Evolutionary conservation across 2,329 filamentous ascomycete species (phyloP), one percentile per base, ranked within the genome.

Genomic region (Phyllosticta citrichinensis): DNA sequence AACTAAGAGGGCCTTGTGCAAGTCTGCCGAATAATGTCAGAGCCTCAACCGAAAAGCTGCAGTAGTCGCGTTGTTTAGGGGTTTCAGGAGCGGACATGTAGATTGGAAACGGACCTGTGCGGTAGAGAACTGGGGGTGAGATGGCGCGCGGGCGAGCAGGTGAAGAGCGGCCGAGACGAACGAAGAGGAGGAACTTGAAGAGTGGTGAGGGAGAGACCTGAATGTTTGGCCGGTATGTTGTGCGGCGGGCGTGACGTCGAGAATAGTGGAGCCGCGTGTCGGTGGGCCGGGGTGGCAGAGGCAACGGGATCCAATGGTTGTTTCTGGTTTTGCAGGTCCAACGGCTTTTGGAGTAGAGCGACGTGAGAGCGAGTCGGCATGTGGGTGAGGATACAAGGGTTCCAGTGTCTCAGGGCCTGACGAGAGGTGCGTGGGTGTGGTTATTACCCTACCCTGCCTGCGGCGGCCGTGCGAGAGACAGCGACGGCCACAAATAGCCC

Each of bases 191-290:
- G 40, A n/a, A n/a, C 5, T 47, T n/a, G 40, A 47, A n/a, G 40
- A 47, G 40, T n/a, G 17, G 3, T 10, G 20, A 53, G 52, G 14
- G n/a, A 10, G 52, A 22, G 19, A 20, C 3, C 17, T 53, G 40
- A 20, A 22, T 53, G 40, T n/a, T 47, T 47, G 40, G 40, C 40
- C 40, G 40, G 14, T 47, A 47, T 47, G 52, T 53, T 22, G 52
- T 53, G 20, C 59, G 55, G 50, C 59, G 54, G 51, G n/a, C 19
- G 59, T 61, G 59, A 61, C 59, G 59, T 61, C 59, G 59, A 61
- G 54, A 61, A 61, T 25, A 53, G 59, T 61, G 59, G 59, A 61
- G 58, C 59, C 50, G 59, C 30, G 52, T 55, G 51, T 40, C 52
- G 51, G 24, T 51, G 40, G 54, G 59, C 40, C 40, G 40, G 40